A percentile compares a stretch with the other conserved stretches of the same genome.
phyloP scores from a whole-genome alignment of 176 grass and related monocot genomes.

The Musa acuminata region DNA sequence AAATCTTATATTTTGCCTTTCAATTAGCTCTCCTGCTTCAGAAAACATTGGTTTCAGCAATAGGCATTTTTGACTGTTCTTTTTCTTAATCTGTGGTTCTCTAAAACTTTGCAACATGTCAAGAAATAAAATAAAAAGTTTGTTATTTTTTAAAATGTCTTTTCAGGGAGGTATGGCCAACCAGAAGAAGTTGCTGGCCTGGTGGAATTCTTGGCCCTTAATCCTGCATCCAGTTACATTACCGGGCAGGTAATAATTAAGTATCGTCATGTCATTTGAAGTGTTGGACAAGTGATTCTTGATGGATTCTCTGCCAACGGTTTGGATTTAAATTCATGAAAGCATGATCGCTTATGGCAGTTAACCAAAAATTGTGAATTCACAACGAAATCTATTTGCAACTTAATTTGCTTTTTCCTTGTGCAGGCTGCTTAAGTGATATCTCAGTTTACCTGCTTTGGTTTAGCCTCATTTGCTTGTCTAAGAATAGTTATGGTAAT shows the following conservation, averaged over 20 bases:
- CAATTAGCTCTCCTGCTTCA: not conserved
- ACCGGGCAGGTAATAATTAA: constrained; percentile 55
- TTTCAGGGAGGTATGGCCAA: constrained; percentile 68
- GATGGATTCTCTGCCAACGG: not conserved
- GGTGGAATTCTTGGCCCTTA: constrained; percentile 62
- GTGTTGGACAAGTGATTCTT: not conserved
- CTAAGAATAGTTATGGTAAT: not conserved
- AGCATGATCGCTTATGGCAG: too few relatives aligned
- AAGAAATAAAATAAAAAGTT: not conserved
- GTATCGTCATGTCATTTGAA: not conserved
- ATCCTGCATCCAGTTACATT: constrained; percentile 58
- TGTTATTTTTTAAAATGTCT: not conserved
- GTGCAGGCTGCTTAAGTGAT: not conserved
- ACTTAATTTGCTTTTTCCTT: not conserved
- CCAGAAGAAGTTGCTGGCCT: constrained; percentile 74
- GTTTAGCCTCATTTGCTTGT: not conserved
- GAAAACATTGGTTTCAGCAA: not conserved
- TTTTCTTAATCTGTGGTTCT: too few relatives aligned
- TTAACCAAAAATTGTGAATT: too few relatives aligned
- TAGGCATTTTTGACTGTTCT: too few relatives aligned
- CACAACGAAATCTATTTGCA: not conserved
- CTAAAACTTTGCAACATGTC: too few relatives aligned
- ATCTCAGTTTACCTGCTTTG: not conserved
- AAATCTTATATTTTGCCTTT: not conserved
- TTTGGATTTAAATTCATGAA: too few relatives aligned